Percentiles rank a stretch among this genome's conserved stretches.
phyloP scores from a whole-genome alignment of 2,329 filamentous ascomycete genomes.

The Phoma herbarum region DNA sequence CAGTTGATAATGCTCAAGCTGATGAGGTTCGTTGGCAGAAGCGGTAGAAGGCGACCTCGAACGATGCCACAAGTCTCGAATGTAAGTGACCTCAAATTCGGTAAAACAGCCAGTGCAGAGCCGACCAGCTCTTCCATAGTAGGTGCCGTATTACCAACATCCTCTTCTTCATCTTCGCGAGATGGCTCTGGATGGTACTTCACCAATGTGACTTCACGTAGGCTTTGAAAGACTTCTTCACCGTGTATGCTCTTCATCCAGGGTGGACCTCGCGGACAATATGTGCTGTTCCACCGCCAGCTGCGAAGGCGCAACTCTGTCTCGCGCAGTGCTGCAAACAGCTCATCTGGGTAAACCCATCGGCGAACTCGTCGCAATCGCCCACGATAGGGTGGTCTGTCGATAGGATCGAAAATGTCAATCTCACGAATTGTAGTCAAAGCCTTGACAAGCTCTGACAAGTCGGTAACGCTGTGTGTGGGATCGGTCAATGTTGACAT shows the following conservation, averaged over 20 bases:
- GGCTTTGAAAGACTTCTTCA: constrained; percentile 48
- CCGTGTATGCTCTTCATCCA: constrained; percentile 59
- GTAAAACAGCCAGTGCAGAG: constrained; percentile 65
- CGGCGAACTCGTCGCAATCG: constrained; percentile 61
- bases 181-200: constrained; percentile 43
- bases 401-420: constrained; percentile 74
- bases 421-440: constrained; percentile 74
- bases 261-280: constrained; percentile 48
- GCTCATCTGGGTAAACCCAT: constrained; percentile 73
- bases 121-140: constrained; percentile 56
- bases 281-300: constrained; percentile 66
- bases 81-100: constrained; percentile 70
- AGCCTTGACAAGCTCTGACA: constrained; percentile 67
- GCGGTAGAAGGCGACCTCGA: constrained; percentile 71
- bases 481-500: constrained; percentile 64
- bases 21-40: constrained; percentile 71
- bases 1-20: constrained; percentile 82
- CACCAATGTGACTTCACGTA: constrained; percentile 47
- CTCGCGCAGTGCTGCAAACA: constrained; percentile 71
- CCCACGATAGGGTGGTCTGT: constrained; percentile 71
- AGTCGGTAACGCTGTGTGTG: constrained; percentile 63
- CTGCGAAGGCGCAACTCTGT: constrained; percentile 56
- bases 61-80: constrained; percentile 80
- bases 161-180: constrained; percentile 24
- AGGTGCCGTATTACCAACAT: constrained; percentile 27